Percentiles rank a stretch among this genome's conserved stretches.
These are phyloP conservation scores for Fusarium irregulare DNA, from an alignment of 2,329 filamentous ascomycete genomes.

Conservation along the genomic window DNA sequence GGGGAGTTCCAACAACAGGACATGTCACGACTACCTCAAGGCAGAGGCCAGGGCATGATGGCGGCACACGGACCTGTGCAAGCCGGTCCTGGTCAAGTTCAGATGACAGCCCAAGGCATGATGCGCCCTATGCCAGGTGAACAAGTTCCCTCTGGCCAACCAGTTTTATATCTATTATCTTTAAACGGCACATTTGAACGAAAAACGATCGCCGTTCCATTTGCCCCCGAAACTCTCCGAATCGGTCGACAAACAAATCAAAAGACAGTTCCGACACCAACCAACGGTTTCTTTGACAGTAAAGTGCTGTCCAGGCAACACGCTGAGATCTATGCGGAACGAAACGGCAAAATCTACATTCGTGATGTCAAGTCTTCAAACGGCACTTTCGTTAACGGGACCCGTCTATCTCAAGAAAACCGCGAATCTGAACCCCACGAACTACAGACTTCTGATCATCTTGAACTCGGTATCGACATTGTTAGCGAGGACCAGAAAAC, in stretches of 20 bases:
- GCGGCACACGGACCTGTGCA: conserved; percentile 50
- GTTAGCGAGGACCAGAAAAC: conserved; percentile 99
- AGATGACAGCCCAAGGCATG: conserved; percentile 59
- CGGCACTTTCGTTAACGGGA: conserved; percentile 96
- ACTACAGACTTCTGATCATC: conserved; percentile 87
- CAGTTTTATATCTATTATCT: conserved; percentile 86
- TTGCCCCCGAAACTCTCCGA: conserved; percentile 89
- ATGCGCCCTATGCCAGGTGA: conserved; percentile 74
- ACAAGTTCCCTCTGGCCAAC: conserved; percentile 71
- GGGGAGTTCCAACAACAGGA: conserved; percentile 60
- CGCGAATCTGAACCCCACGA: conserved; percentile 96
- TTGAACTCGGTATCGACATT: conserved; percentile 97
- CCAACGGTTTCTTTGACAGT: conserved; percentile 97
- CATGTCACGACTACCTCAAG: conserved; percentile 58
- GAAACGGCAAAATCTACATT: conserved; percentile 91
- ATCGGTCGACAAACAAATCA: conserved; percentile 98
- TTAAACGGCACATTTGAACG: conserved; percentile 97
- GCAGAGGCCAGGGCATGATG: conserved; percentile 58
- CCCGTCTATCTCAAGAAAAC: conserved; percentile 90
- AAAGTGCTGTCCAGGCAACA: conserved; percentile 97
- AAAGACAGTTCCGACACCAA: conserved; percentile 89
- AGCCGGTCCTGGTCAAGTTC: conserved; percentile 48
- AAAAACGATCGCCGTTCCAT: conserved; percentile 95
- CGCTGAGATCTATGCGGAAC: conserved; percentile 92
- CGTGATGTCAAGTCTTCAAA: conserved; percentile 98